Conservation (phyloP, 305 asterid species). For the Lippia alba region DNA sequence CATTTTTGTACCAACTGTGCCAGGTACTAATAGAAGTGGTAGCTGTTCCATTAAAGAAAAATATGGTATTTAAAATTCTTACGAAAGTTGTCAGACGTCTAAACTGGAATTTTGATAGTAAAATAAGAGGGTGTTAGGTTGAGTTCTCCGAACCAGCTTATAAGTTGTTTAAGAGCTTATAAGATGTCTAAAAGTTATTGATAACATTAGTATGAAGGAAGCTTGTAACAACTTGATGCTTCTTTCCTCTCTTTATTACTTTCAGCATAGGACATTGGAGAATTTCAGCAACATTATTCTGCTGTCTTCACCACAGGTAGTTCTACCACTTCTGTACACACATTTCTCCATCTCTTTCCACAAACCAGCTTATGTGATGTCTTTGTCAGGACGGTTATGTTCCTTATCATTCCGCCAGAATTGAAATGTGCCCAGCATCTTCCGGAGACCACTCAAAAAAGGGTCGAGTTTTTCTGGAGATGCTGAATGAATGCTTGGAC, state of each 20-base stretch:
- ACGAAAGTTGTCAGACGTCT: neutral
- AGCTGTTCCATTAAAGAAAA: neutral
- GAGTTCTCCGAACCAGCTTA: too few species aligned
- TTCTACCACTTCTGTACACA: slow-evolving; percentile 25
- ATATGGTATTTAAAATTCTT: slow-evolving; percentile 9
- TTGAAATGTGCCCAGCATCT: slow-evolving; percentile 83
- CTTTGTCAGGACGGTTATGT: slow-evolving; percentile 79
- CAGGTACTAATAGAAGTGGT: slow-evolving; percentile 50
- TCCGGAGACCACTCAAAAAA: slow-evolving; percentile 76
- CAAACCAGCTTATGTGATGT: slow-evolving; percentile 1
- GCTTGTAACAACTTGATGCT: too few species aligned
- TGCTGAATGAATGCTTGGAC: slow-evolving; percentile 78
- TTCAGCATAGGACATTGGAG: slow-evolving; percentile 77
- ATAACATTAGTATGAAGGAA: too few species aligned
- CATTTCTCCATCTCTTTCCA: neutral
- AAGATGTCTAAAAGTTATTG: too few species aligned
- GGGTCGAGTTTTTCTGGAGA: slow-evolving; percentile 70
- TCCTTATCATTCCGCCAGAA: slow-evolving; percentile 90
- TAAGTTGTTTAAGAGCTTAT: too few species aligned
- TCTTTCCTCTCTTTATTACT: neutral
- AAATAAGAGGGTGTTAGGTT: neutral
- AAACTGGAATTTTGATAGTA: slow-evolving; percentile 9
- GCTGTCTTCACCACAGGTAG: slow-evolving; percentile 85
- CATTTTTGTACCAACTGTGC: slow-evolving; percentile 74
- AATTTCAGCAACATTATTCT: slow-evolving; percentile 70